These are phyloP conservation scores for Byssoonygena ceratinophila DNA, from an alignment of 2,329 filamentous ascomycete genomes.

Conservation along the genomic window DNA sequence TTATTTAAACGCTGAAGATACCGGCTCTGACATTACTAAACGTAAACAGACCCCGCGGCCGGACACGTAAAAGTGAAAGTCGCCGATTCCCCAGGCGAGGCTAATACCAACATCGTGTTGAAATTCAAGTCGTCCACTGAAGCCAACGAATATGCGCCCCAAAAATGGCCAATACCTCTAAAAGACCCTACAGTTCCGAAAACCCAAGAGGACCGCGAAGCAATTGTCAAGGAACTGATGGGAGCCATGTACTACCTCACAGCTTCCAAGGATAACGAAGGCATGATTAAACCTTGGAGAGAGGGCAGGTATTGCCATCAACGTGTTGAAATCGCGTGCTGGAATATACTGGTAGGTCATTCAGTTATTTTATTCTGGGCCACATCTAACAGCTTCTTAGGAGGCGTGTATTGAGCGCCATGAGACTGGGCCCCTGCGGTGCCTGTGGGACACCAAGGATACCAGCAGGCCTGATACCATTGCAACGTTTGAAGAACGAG, in stretches of 20 bases:
- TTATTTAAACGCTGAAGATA: too few relatives aligned
- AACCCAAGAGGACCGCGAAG: slow-evolving; percentile 17
- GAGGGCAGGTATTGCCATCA: slow-evolving; percentile 20
- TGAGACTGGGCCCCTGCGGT: slow-evolving; percentile 21
- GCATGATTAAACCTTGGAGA: slow-evolving; percentile 27
- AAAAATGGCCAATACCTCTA: slow-evolving; percentile 3
- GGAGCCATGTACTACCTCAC: slow-evolving; percentile 27
- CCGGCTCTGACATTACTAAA: not conserved
- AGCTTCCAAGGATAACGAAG: slow-evolving; percentile 23
- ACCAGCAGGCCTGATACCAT: slow-evolving; percentile 13
- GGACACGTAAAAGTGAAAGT: not conserved
- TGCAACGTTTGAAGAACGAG: slow-evolving; percentile 20
- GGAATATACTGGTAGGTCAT: slow-evolving; percentile 25
- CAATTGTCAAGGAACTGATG: slow-evolving; percentile 24
- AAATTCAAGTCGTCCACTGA: slow-evolving; percentile 19
- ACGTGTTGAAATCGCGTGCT: slow-evolving; percentile 25
- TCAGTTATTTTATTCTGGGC: not conserved
- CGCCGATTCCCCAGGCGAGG: not conserved
- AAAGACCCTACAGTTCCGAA: slow-evolving; percentile 24
- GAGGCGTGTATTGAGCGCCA: slow-evolving; percentile 23
- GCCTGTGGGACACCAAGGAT: slow-evolving; percentile 20
- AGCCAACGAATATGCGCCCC: slow-evolving; percentile 15
- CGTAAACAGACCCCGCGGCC: not conserved
- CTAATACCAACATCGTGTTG: slow-evolving; percentile 9
- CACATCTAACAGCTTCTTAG: slow-evolving; percentile 11